Evolutionary conservation across 2,329 filamentous ascomycete species (phyloP).

Genomic region (Rutstroemia sp.): DNA sequence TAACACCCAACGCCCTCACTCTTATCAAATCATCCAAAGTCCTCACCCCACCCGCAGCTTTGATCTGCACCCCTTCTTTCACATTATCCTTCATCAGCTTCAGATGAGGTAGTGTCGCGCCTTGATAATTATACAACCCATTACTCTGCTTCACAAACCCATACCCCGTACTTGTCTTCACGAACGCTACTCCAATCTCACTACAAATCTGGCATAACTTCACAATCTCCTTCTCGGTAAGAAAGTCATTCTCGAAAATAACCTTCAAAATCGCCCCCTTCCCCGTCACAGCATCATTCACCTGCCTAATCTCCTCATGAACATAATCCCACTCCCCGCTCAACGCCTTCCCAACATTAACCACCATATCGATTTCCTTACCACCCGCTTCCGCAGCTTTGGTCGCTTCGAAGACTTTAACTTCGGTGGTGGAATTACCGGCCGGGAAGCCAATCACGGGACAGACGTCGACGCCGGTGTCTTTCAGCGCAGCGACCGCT

Average conservation of each 20-base stretch:
- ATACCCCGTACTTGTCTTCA: constrained; percentile 55
- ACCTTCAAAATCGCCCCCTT: constrained; percentile 46
- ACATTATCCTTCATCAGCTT: constrained; percentile 45
- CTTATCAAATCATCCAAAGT: constrained; percentile 49
- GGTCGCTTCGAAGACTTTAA: constrained; percentile 47
- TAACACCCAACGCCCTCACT: constrained; percentile 46
- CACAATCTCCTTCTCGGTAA: constrained; percentile 41
- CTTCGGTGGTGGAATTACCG: constrained; percentile 45
- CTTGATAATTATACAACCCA: constrained; percentile 45
- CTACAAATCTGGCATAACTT: constrained; percentile 49
- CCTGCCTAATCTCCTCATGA: constrained; percentile 39
- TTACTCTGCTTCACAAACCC: constrained; percentile 49
- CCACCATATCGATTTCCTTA: constrained; percentile 51
- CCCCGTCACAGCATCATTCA: constrained; percentile 42
- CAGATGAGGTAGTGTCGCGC: constrained; percentile 44
- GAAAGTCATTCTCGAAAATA: constrained; percentile 55
- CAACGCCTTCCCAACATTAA: constrained; percentile 52
- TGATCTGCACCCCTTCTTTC: constrained; percentile 41
- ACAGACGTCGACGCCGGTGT: constrained; percentile 43
- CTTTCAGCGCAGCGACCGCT: constrained; percentile 40
- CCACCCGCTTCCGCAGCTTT: constrained; percentile 42
- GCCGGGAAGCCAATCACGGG: constrained; percentile 55
- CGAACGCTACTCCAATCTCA: constrained; percentile 42
- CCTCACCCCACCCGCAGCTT: constrained; percentile 50
- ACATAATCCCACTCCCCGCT: constrained; percentile 51